A percentile compares a stretch with the other conserved stretches of the same genome.
phyloP scores from a whole-genome alignment of 2,329 filamentous ascomycete genomes.

The Pseudocercospora fijiensis region DNA sequence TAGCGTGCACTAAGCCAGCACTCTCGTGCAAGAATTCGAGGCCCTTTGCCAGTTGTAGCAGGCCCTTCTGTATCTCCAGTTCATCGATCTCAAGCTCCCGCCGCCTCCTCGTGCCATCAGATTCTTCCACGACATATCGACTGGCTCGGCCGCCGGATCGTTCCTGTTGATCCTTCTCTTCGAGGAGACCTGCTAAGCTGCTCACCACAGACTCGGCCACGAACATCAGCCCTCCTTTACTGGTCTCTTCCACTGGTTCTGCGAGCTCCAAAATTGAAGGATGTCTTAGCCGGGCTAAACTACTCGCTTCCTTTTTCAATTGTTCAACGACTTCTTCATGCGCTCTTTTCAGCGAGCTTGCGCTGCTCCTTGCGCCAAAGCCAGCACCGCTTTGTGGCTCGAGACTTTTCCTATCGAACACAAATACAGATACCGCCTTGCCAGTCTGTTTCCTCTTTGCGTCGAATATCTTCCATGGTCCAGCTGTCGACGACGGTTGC shows the following conservation, averaged over 20 bases:
- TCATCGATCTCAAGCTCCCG: conserved; percentile 93
- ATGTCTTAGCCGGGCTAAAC: conserved; percentile 82
- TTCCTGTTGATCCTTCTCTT: conserved; percentile 88
- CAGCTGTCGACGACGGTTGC: conserved; percentile 73
- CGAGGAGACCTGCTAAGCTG: conserved; percentile 76
- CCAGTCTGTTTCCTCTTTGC: conserved; percentile 94
- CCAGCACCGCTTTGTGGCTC: conserved; percentile 61
- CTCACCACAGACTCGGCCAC: conserved; percentile 89
- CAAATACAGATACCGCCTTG: conserved; percentile 84
- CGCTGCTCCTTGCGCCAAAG: conserved; percentile 59
- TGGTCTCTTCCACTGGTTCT: conserved; percentile 92
- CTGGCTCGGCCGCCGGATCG: conserved; percentile 64
- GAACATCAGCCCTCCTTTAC: conserved; percentile 89
- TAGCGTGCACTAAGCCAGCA: conserved; percentile 88
- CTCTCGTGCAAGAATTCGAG: conserved; percentile 95
- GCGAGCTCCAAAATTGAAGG: conserved; percentile 89
- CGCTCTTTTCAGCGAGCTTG: conserved; percentile 70
- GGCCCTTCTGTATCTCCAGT: conserved; percentile 92
- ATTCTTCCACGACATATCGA: conserved; percentile 77
- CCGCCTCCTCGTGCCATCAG: conserved; percentile 66
- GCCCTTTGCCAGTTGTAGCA: conserved; percentile 89
- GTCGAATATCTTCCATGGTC: conserved; percentile 97
- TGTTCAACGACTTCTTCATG: conserved; percentile 89
- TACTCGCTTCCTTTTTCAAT: conserved; percentile 86
- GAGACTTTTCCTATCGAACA: conserved; percentile 86